Evolutionary conservation across 768 basidiomycete species (phyloP).

Genomic region (Boletus rubescentipes): DNA sequence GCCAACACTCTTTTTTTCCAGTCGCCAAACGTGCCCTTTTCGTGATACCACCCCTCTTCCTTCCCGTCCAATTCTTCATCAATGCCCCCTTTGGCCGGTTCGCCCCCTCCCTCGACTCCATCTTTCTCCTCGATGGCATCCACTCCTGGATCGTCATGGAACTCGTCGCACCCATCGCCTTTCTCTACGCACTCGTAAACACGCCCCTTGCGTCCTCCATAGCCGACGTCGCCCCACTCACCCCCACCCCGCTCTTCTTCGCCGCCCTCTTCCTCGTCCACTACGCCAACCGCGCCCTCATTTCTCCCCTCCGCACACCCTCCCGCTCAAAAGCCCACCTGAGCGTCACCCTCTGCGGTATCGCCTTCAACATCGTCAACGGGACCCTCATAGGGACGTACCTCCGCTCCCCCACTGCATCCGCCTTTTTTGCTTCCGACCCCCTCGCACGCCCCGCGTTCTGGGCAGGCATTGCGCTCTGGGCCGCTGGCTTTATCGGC

Average conservation of each 20-base stretch:
- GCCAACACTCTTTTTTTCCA: slow-evolving; percentile 10
- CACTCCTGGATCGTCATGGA: slow-evolving; percentile 81
- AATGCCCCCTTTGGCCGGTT: slow-evolving; percentile 86
- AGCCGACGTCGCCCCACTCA: slow-evolving; percentile 28
- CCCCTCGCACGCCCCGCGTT: slow-evolving; percentile 44
- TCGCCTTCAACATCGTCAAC: slow-evolving; percentile 71
- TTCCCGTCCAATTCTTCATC: slow-evolving; percentile 47
- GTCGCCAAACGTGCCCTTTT: slow-evolving; percentile 47
- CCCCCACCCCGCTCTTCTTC: slow-evolving; percentile 50
- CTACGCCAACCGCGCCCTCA: slow-evolving; percentile 79
- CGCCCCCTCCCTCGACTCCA: slow-evolving; percentile 42
- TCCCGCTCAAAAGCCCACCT: slow-evolving; percentile 76
- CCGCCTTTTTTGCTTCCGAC: slow-evolving; percentile 38
- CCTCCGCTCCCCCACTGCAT: slow-evolving; percentile 57
- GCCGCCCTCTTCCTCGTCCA: slow-evolving; percentile 64
- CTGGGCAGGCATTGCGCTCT: slow-evolving; percentile 63
- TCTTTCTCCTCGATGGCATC: slow-evolving; percentile 58
- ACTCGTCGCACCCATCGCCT: slow-evolving; percentile 55
- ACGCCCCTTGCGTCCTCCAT: slow-evolving; percentile 47
- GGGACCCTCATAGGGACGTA: slow-evolving; percentile 70
- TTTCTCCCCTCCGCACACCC: slow-evolving; percentile 80
- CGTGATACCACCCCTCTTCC: slow-evolving; percentile 35
- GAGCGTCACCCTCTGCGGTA: slow-evolving; percentile 52
- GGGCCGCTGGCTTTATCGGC: slow-evolving; percentile 69
- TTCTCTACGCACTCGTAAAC: slow-evolving; percentile 48